phyloP scores from a whole-genome alignment of 257 asterid genomes.

The Petunia axillaris region DNA sequence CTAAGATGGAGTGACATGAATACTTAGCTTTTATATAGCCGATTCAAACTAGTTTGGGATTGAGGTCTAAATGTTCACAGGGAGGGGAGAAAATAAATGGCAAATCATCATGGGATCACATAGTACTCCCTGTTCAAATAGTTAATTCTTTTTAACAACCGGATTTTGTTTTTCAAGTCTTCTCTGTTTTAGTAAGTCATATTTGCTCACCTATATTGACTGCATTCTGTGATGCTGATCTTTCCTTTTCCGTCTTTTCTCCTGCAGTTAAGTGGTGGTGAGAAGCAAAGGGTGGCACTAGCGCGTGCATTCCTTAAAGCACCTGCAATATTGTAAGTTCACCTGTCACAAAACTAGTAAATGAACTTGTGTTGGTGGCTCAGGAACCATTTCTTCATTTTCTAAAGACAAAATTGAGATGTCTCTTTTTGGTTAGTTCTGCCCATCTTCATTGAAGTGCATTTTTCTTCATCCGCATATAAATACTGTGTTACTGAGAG shows the following conservation, averaged over 20 bases:
- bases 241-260: slow-evolving; percentile 31
- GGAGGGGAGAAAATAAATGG: neutral
- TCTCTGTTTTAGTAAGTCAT: slow-evolving; percentile 7
- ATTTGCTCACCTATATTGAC: neutral
- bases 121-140: neutral
- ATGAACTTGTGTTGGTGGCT: slow-evolving; percentile 20
- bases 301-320: slow-evolving; percentile 98
- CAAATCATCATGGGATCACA: slow-evolving; percentile 7
- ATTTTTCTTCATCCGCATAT: neutral
- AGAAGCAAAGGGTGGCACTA: slow-evolving; percentile 96
- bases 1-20: slow-evolving; percentile 20
- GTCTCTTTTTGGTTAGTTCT: neutral
- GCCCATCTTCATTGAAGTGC: slow-evolving; percentile 4
- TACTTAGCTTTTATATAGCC: neutral
- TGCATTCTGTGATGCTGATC: neutral
- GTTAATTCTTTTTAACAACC: neutral
- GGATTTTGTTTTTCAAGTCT: neutral
- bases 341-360: slow-evolving; percentile 5
- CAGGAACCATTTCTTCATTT: neutral
- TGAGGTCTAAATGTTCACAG: neutral
- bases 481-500: neutral
- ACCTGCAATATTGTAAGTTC: slow-evolving; percentile 81
- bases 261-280: slow-evolving; percentile 97
- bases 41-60: neutral
- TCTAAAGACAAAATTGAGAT: neutral